Percentiles rank a stretch among this genome's conserved stretches.
phyloP scores from a whole-genome alignment of 2,329 filamentous ascomycete genomes.

The Nothophaeocryptopus gaeumannii region DNA sequence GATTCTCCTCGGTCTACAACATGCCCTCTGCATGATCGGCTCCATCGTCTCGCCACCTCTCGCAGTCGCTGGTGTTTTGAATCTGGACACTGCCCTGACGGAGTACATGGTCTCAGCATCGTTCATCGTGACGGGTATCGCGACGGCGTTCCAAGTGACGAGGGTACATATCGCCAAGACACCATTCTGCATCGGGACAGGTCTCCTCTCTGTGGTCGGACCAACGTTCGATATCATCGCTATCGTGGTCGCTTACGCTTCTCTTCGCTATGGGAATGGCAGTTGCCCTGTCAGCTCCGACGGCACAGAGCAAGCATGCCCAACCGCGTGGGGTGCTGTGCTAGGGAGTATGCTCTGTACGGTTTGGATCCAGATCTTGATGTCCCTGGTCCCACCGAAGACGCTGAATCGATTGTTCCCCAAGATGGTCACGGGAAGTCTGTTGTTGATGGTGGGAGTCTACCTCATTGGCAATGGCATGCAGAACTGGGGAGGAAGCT shows the following conservation, averaged over 20 bases:
- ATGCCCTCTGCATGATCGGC: conserved; percentile 13
- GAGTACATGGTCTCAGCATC: conserved; percentile 12
- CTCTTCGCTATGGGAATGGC: conserved; percentile 5
- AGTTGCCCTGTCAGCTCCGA: conserved; percentile 3
- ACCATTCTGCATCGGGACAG: conserved; percentile 12
- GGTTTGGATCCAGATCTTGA: conserved; percentile 9
- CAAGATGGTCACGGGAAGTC: conserved; percentile 10
- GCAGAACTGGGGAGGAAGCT: conserved; percentile 11
- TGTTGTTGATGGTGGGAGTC: conserved; percentile 10
- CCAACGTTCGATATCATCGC: conserved; percentile 13
- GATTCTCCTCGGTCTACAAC: conserved; percentile 10
- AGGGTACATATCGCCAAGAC: conserved; percentile 8
- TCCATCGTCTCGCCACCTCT: conserved; percentile 10
- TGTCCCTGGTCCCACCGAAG: conserved; percentile 10
- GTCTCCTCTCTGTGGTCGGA: conserved; percentile 8
- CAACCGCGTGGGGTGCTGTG: conserved; percentile 7
- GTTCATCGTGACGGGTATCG: conserved; percentile 12
- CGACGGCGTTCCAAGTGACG: conserved; percentile 12
- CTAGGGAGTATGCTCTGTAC: conserved; percentile 14
- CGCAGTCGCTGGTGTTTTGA: conserved; percentile 8
- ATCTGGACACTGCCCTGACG: conserved; percentile 1
- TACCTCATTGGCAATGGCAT: conserved; percentile 12
- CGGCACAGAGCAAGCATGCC: conserved; percentile 8
- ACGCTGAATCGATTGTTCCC: conserved; percentile 10
- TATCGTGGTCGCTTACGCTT: conserved; percentile 4